A percentile compares a stretch with the other conserved stretches of the same genome.
Conservation (phyloP, 2,329 filamentous ascomycete genomes). For the Sclerotiophoma versabilis region DNA sequence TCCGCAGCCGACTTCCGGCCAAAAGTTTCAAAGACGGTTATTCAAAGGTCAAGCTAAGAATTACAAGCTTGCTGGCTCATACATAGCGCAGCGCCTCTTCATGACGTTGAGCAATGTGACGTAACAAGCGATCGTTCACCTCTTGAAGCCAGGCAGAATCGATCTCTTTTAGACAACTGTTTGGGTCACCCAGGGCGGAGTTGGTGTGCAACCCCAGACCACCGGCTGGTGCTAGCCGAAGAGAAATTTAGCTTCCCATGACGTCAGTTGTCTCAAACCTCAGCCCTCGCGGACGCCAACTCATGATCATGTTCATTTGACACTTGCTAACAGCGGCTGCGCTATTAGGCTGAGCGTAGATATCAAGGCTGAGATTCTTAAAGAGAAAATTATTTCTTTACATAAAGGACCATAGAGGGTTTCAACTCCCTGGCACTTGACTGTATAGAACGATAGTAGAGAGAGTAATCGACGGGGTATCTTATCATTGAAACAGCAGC, state of each 20-base stretch:
- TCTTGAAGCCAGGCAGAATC: neutral
- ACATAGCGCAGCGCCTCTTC: neutral
- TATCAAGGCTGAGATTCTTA: neutral
- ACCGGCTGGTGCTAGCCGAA: slow-evolving; percentile 6
- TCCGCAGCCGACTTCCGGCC: slow-evolving; percentile 15
- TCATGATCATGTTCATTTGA: neutral
- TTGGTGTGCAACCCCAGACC: slow-evolving; percentile 6
- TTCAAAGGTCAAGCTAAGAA: neutral
- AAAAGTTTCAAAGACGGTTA: neutral
- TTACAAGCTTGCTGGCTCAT: neutral
- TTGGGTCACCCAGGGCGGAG: neutral
- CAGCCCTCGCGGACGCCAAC: neutral
- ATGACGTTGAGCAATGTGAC: neutral
- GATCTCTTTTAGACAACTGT: neutral
- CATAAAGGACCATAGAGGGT: no score
- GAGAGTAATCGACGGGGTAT: slow-evolving; percentile 2
- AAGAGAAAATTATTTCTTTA: no score
- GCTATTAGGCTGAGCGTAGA: neutral
- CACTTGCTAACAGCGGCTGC: neutral
- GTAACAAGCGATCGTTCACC: no score
- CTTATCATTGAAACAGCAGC: neutral
- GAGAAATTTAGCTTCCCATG: neutral
- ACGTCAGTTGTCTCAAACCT: slow-evolving; percentile 10
- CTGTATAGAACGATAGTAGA: no score
- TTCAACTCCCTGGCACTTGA: no score